These are phyloP conservation scores for Vitis hybrid DNA, from an alignment of 177 flowering plant genomes.

Conservation along the genomic window DNA sequence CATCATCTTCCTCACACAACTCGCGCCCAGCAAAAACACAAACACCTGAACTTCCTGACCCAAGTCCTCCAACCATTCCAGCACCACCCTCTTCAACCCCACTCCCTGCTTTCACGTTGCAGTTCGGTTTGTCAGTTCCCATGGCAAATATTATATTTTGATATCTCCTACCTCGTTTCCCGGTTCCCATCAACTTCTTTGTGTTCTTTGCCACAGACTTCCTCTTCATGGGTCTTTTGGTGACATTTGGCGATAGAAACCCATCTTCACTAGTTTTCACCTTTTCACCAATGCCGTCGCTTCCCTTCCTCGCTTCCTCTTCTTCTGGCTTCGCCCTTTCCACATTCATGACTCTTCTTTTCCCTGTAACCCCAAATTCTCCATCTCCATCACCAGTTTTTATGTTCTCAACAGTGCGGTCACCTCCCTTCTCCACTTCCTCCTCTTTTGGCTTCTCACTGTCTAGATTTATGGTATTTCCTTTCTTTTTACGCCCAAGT, in stretches of 20 bases:
- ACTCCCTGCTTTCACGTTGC: background rate
- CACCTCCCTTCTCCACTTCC: constrained; percentile 8
- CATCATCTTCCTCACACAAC: constrained; percentile 21
- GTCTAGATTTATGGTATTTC: background rate
- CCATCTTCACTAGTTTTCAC: no score
- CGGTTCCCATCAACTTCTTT: constrained; percentile 27
- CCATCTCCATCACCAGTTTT: no score
- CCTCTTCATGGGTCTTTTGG: constrained; percentile 5
- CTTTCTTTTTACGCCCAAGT: background rate
- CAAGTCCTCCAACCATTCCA: background rate
- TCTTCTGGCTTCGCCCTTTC: background rate
- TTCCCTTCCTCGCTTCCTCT: background rate
- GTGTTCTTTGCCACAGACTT: constrained; percentile 22
- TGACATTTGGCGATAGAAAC: no score
- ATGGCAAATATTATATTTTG: background rate
- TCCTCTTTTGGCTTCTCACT: background rate
- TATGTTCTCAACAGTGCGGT: background rate
- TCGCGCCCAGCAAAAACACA: constrained; percentile 11
- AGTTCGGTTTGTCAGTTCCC: no score
- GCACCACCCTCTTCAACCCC: background rate
- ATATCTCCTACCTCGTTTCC: constrained; percentile 6
- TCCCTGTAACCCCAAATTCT: background rate
- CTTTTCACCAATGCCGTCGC: no score
- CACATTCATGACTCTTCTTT: background rate
- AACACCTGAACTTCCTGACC: background rate